phyloP scores from a whole-genome alignment of 495 filamentous ascomycete species.

The Daldinia vernicosa region DNA sequence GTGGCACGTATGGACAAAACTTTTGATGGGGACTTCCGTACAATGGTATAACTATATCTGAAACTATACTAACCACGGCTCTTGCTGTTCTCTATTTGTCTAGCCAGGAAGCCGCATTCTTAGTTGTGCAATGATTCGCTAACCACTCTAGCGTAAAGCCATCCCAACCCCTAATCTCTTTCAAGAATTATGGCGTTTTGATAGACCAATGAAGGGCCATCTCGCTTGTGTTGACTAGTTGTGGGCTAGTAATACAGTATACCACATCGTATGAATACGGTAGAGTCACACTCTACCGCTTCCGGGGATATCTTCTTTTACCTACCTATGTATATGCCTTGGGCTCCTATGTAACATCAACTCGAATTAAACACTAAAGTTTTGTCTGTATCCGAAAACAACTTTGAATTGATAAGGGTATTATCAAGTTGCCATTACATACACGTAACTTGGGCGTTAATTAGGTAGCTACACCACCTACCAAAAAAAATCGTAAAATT shows the following conservation, averaged over 20 bases:
- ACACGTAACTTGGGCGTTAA: background rate
- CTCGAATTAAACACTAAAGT: background rate
- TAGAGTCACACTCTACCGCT: background rate
- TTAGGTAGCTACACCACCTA: background rate
- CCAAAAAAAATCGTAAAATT: background rate
- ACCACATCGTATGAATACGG: background rate
- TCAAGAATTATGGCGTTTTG: background rate
- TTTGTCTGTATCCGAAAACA: background rate
- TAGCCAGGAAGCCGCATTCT: no score
- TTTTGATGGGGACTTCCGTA: no score
- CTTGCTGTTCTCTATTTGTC: no score
- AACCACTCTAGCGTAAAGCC: no score
- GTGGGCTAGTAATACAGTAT: constrained; percentile 20
- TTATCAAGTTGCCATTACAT: background rate
- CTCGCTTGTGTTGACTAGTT: constrained; percentile 29
- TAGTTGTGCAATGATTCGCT: no score
- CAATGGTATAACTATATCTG: no score
- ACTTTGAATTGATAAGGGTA: background rate
- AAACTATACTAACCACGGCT: no score
- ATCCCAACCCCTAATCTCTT: background rate
- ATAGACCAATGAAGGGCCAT: constrained; percentile 15
- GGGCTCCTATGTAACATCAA: background rate
- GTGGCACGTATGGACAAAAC: no score
- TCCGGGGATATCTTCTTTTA: background rate
- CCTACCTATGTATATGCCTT: no score